phyloP scores from a whole-genome alignment of 1,284 basidiomycete species.

The Amylostereum areolatum region DNA sequence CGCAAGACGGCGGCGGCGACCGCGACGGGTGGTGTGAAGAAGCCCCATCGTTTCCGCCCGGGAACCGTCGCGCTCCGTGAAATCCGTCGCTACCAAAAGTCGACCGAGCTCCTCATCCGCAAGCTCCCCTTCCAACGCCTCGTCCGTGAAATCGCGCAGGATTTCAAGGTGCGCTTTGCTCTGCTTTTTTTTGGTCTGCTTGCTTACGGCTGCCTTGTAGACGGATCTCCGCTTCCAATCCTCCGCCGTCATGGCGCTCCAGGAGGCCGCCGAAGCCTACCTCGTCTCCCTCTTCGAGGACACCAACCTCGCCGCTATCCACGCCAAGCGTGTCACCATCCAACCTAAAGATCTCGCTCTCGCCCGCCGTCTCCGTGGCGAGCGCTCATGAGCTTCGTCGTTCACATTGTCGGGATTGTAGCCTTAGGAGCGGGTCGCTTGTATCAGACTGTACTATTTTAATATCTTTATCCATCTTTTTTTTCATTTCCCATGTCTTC shows the following conservation, averaged over 20 bases:
- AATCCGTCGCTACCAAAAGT: too few species aligned
- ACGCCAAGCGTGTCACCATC: constrained; percentile 1
- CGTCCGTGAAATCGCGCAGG: constrained; percentile 94
- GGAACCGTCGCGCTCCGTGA: too few species aligned
- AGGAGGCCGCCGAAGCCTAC: constrained; percentile 1
- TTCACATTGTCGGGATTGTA: too few species aligned
- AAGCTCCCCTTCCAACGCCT: constrained; percentile 96
- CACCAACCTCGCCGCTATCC: constrained; percentile 1
- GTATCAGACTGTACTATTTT: too few species aligned
- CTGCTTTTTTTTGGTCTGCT: not conserved
- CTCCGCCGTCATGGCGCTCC: constrained; percentile 1
- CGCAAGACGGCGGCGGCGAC: too few species aligned
- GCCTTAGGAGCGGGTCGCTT: too few species aligned
- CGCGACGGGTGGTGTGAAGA: too few species aligned
- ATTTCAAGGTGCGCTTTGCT: constrained; percentile 74
- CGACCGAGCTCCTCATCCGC: too few species aligned
- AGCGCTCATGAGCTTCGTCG: constrained; percentile 1
- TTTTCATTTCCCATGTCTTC: too few species aligned
- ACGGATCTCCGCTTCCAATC: constrained; percentile 2
- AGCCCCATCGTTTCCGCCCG: too few species aligned
- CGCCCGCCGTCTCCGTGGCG: not conserved
- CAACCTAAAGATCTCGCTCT: constrained; percentile 1
- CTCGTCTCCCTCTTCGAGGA: constrained; percentile 2
- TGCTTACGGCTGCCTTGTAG: too few species aligned
- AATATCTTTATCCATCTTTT: too few species aligned